These are phyloP conservation scores for Singerocomus inundabilis DNA, from an alignment of 1,284 basidiomycete species.

Conservation along the genomic window DNA sequence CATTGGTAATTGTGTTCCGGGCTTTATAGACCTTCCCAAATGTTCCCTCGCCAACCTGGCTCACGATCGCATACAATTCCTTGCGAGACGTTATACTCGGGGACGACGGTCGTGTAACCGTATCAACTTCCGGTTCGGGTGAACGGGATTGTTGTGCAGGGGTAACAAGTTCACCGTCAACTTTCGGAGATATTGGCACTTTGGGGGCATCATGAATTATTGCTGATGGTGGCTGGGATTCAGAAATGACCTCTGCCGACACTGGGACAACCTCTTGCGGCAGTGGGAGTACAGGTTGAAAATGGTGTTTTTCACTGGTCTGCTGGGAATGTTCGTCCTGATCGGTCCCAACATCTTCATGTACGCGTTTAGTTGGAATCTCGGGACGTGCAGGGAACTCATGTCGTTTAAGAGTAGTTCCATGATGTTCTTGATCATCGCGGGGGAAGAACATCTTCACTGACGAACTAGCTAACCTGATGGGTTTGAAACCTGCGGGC, in stretches of 20 bases:
- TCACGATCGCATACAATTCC: slow-evolving; percentile 84
- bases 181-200: slow-evolving; percentile 26
- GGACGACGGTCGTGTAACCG: slow-evolving; percentile 33
- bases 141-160: slow-evolving; percentile 20
- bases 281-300: slow-evolving; percentile 1
- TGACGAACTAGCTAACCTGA: slow-evolving; percentile 53
- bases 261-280: slow-evolving; percentile 12
- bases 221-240: slow-evolving; percentile 20
- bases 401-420: slow-evolving; percentile 4
- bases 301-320: not conserved
- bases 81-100: slow-evolving; percentile 38
- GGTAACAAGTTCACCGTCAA: slow-evolving; percentile 22
- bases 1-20: slow-evolving; percentile 71
- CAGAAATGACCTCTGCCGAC: slow-evolving; percentile 9
- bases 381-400: slow-evolving; percentile 24
- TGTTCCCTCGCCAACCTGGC: slow-evolving; percentile 97
- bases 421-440: slow-evolving; percentile 47
- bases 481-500: slow-evolving; percentile 61
- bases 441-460: slow-evolving; percentile 72
- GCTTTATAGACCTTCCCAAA: slow-evolving; percentile 99
- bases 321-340: slow-evolving; percentile 19
- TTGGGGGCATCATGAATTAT: slow-evolving; percentile 20
- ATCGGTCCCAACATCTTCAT: slow-evolving; percentile 26
- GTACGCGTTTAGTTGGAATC: slow-evolving; percentile 28
- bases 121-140: slow-evolving; percentile 29